Evolutionary conservation across 345 rosid species (phyloP), one percentile per base, ranked within the genome.

Genomic region (Sonneratia caseolaris): DNA sequence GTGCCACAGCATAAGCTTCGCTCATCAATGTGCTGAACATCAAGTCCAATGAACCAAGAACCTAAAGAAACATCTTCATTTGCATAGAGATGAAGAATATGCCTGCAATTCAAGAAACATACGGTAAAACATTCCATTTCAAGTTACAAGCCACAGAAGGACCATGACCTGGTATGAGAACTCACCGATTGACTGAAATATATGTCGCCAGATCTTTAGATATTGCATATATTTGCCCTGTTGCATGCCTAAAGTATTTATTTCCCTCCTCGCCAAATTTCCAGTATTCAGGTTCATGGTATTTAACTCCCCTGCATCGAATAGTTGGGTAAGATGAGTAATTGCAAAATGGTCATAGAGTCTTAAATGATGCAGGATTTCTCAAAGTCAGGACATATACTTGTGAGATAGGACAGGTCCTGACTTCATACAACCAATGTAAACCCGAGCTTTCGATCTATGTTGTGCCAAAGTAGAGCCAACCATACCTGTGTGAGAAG

Each of bases 11-110:
- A 95, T 49, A 95, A 87, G 72, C 96, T 92, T 76, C 98, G 81
- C 56, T 95, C 99, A 70, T 95, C 99, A 35, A 95, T 86, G 69
- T 92, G 97, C 64, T 86, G 92, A 0, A 95, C 98, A 51, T 95
- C 98, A 71, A 92, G 98, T 22, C 99, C 99, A 55, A 95, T 92
- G 81, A 95, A 90, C 99, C 99, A 95, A 37, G 99, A 84, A 73
- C 99, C 98, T 36, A 95, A 56, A 19, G 99, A 89, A 68, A 95
- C 99, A 64, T 95, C 98, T 80, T 95, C 99, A 72, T 95, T 95
- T 74, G 97, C 98, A 72, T 87, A 92, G 70, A 82, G 86, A 76
- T 95, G 98, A 64, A 95, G 94, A 77, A 95, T 79, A 76, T 86
- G 82, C 81, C 99, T 92, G 79, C 42, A 72, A 47, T 56, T 55